Base-by-base conservation (phyloP, 1,284 basidiomycete genomes). In the Ceratobasidium sp. region DNA sequence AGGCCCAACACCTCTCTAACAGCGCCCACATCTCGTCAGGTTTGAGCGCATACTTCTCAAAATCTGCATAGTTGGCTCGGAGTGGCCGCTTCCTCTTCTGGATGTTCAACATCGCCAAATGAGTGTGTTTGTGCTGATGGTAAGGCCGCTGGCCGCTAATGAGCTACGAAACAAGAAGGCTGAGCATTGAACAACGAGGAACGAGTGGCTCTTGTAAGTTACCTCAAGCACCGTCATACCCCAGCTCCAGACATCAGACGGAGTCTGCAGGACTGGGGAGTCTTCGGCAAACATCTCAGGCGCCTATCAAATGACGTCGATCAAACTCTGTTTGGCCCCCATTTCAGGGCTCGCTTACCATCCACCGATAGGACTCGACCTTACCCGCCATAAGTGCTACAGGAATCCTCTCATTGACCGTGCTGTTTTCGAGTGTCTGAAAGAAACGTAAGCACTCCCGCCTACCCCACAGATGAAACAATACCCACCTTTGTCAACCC, bases 261-360 rank as follows among this genome's bases (percentile, higher is more conserved):
- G 62, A 5, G 73, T 75, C 23, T 57, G 61, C n/a, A 75, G 62
- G n/a, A 52, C 40, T 3, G 73, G 73, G 28, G n/a, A 20, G 40
- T 75, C 73, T 13, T 75, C 73, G 4, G n/a, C 61, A 38, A 75
- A 75, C 73, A 66, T 65, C 57, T 75, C 73, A 10, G 73, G 73
- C 10, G 73, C 61, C 73, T 75, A 38, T 17, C n/a, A 44, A 9
- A 15, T 4, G 7, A 12, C 17, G 9, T 7, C 4, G 6, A n/a
- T 68, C 40, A 52, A 28, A 56, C 15, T 40, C n/a, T 12, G 52
- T 42, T 15, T 38, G 23, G 10, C 7, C 6, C 23, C 20, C 46
- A 57, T 3, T 1, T 13, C 9, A 48, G n/a, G 17, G 13, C 13
- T 17, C 17, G 57, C 73, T 10, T 44, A 75, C 73, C 73, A 66